Percentiles rank a stretch among this genome's conserved stretches.
Evolutionary conservation across 73 alveolate genomes (phyloP).

Genomic region (Paramecium tetraurelia): DNA sequence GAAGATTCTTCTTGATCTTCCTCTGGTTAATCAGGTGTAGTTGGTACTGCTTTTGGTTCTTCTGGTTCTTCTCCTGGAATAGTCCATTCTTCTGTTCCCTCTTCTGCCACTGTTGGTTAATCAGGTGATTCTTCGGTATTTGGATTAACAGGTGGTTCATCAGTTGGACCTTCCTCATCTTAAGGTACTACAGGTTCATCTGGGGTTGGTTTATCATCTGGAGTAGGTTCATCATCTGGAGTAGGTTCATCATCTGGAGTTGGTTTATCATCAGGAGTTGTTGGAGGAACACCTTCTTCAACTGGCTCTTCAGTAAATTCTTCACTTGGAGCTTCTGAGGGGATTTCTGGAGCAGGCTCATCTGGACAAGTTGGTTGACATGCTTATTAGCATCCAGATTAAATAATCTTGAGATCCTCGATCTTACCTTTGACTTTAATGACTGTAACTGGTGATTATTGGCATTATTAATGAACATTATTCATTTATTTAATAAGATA

Average conservation of each 20-base stretch:
- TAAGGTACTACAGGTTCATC: not conserved
- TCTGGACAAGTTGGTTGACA: slow-evolving; percentile 35
- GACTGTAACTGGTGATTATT: not conserved
- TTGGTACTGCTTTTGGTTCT: not conserved
- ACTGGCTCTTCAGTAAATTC: not conserved
- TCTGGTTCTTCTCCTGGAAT: slow-evolving; percentile 17
- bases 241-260: not conserved
- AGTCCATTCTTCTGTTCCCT: not conserved
- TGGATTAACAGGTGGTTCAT: slow-evolving; percentile 2
- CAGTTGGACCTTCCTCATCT: not conserved
- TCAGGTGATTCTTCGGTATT: slow-evolving; percentile 3
- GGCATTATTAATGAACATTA: not conserved
- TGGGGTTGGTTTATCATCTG: not conserved
- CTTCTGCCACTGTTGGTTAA: not conserved
- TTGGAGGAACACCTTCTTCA: slow-evolving; percentile 28
- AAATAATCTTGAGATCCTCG: slow-evolving; percentile 20
- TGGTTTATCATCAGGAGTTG: not conserved
- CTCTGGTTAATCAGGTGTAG: not conserved
- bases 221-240: not conserved
- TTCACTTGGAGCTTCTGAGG: not conserved
- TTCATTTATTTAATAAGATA: slow-evolving; percentile 30
- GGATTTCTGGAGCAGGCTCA: not conserved
- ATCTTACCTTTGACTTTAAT: slow-evolving; percentile 46
- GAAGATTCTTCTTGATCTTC: not conserved
- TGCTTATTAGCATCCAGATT: slow-evolving; percentile 35